Evolutionary conservation across 192 early-diverging fungal genomes (phyloP).

Genomic region (Mortierella claussenii): DNA sequence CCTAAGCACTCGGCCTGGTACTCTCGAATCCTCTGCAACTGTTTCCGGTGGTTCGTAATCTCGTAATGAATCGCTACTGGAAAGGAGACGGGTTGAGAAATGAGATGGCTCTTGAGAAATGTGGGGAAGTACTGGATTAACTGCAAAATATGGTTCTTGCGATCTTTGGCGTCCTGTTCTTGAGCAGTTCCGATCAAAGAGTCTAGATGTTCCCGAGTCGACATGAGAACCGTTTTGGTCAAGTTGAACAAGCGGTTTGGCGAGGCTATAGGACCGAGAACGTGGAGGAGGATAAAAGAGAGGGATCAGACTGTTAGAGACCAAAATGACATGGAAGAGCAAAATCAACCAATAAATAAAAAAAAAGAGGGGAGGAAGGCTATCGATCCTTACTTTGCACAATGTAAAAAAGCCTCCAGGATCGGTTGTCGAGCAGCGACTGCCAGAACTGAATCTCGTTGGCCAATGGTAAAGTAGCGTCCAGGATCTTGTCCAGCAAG

Average conservation of each 20-base stretch:
- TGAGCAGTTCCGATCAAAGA: constrained; percentile 22
- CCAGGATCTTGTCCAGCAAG: constrained; percentile 64
- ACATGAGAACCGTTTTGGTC: constrained; percentile 14
- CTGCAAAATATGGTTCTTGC: constrained; percentile 9
- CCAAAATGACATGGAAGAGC: no score
- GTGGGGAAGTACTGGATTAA: constrained; percentile 43
- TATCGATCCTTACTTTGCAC: constrained; percentile 62
- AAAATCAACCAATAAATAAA: constrained; percentile 12
- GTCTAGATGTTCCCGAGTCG: constrained; percentile 33
- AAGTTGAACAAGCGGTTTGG: constrained; percentile 23
- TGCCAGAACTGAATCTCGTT: constrained; percentile 77
- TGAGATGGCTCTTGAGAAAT: constrained; percentile 38
- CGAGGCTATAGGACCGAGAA: constrained; percentile 14
- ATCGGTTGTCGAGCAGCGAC: constrained; percentile 55
- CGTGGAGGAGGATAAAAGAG: constrained; percentile 8
- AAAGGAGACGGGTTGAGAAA: constrained; percentile 51
- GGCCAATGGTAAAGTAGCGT: constrained; percentile 67
- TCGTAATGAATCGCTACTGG: constrained; percentile 66
- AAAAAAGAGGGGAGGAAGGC: no score
- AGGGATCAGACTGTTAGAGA: no score
- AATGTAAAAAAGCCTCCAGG: constrained; percentile 55
- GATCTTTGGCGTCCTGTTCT: constrained; percentile 2
- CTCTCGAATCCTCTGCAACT: constrained; percentile 60
- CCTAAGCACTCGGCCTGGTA: constrained; percentile 74
- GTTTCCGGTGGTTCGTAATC: constrained; percentile 61